phyloP scores from a whole-genome alignment of 1,284 basidiomycete genomes.

The Cystobasidiaceae sp. region DNA sequence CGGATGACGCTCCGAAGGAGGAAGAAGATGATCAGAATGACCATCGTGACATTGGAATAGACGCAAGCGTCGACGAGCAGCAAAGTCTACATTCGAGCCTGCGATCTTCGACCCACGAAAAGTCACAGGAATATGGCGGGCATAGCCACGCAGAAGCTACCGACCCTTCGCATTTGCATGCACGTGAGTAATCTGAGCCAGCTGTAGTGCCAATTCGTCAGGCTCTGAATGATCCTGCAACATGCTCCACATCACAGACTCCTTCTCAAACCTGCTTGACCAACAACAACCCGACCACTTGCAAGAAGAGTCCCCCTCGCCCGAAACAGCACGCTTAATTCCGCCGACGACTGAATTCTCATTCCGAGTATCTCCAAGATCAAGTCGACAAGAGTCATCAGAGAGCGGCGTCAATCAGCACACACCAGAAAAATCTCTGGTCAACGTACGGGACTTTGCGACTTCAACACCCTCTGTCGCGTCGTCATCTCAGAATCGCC shows the following conservation, averaged over 20 bases:
- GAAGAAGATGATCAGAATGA: too few relatives aligned
- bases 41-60: too few relatives aligned
- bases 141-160: not conserved
- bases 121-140: too few relatives aligned
- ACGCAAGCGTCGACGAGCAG: too few relatives aligned
- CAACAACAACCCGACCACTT: too few relatives aligned
- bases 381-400: too few relatives aligned
- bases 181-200: not conserved
- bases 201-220: not conserved
- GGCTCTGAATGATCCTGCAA: not conserved
- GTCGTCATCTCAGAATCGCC: not conserved
- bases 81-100: too few relatives aligned
- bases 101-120: too few relatives aligned
- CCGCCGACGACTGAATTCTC: conserved; percentile 23
- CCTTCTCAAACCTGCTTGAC: too few relatives aligned
- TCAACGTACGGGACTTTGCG: not conserved
- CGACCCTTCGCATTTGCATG: not conserved
- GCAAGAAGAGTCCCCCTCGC: not conserved
- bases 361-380: conserved; percentile 4
- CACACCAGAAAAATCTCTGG: not conserved
- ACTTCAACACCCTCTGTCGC: not conserved
- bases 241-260: not conserved
- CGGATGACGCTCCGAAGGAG: too few relatives aligned
- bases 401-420: too few relatives aligned
- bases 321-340: not conserved